Evolutionary conservation across 23 red algal species (phyloP), one percentile per base, ranked within the genome.

Genomic region (Rhodosorus marinus): DNA sequence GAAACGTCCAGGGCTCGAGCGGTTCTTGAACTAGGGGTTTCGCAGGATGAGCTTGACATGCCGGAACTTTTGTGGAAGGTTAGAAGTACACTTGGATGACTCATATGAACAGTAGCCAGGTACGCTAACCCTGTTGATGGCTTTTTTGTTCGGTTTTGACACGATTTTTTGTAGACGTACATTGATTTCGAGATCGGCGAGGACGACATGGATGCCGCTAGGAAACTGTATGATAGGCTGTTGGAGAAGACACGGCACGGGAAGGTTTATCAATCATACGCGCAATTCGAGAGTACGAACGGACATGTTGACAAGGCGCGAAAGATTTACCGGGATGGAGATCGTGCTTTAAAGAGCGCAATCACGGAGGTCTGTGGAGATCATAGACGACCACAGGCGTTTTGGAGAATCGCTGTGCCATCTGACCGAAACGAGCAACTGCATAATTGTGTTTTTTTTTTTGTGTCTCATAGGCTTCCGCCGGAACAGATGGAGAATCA

Each of bases 21-120:
- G 15, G 47, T 77, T 1, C 58, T 66, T 38, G 82, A 80, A 50
- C 31, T 71, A 24, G 82, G 41, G 20, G 60, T 61, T 11, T 33
- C 51, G 34, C 34, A 72, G 25, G 66, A 55, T 1, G 54, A 36
- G 52, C 24, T 88, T 6, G 66, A 59, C 26, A 29, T 35, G 0
- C 64, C 62, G 14, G 45, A 72, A 35, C 25, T 29, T 30, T 28
- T 92, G 3, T 92, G 82, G 82, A 52, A 62, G 23, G 69, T 49
- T n/a, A n/a, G n/a, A n/a, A n/a, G n/a, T n/a, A n/a, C n/a, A n/a
- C n/a, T n/a, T n/a, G n/a, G n/a, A n/a, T n/a, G n/a, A n/a, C n/a
- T n/a, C n/a, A n/a, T n/a, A n/a, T n/a, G n/a, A n/a, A n/a, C n/a
- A n/a, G n/a, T n/a, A n/a, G n/a, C n/a, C n/a, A n/a, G n/a, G n/a